phyloP scores from a whole-genome alignment of 768 basidiomycete genomes.

The Naematelia aurantialba region DNA sequence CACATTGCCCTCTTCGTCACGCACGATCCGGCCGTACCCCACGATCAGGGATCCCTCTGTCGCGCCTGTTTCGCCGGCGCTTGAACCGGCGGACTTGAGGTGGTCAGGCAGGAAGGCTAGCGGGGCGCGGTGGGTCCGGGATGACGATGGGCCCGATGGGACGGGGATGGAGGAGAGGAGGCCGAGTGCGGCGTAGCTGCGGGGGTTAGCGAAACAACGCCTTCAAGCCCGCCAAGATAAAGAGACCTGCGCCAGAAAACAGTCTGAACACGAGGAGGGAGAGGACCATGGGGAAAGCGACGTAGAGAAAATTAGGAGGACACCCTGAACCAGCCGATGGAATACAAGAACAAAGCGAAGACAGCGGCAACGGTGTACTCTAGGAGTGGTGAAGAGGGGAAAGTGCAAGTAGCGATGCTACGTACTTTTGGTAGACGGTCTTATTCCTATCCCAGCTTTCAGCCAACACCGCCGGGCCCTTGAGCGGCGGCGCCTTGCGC shows the following conservation, averaged over 20 bases:
- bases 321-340: too few species aligned
- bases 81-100: slow-evolving; percentile 2
- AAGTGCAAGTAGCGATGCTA: slow-evolving; percentile 11
- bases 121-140: slow-evolving; percentile 27
- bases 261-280: too few species aligned
- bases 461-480: slow-evolving; percentile 74
- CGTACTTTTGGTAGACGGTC: slow-evolving; percentile 89
- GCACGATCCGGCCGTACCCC: slow-evolving; percentile 74
- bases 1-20: slow-evolving; percentile 73
- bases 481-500: slow-evolving; percentile 70
- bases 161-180: slow-evolving; percentile 44
- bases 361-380: too few species aligned
- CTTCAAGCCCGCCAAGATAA: too few species aligned
- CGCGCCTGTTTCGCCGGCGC: slow-evolving; percentile 2
- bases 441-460: slow-evolving; percentile 82
- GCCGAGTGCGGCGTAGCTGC: slow-evolving; percentile 48
- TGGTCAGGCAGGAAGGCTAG: slow-evolving; percentile 27
- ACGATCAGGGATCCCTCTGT: slow-evolving; percentile 38
- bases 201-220: too few species aligned
- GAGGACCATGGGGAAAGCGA: too few species aligned
- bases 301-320: too few species aligned
- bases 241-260: too few species aligned
- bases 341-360: too few species aligned
- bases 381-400: background rate
- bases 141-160: slow-evolving; percentile 24